A percentile compares a stretch with the other conserved stretches of the same genome.
phyloP scores from a whole-genome alignment of 257 asterid genomes.

The Fraxinus anomala region DNA sequence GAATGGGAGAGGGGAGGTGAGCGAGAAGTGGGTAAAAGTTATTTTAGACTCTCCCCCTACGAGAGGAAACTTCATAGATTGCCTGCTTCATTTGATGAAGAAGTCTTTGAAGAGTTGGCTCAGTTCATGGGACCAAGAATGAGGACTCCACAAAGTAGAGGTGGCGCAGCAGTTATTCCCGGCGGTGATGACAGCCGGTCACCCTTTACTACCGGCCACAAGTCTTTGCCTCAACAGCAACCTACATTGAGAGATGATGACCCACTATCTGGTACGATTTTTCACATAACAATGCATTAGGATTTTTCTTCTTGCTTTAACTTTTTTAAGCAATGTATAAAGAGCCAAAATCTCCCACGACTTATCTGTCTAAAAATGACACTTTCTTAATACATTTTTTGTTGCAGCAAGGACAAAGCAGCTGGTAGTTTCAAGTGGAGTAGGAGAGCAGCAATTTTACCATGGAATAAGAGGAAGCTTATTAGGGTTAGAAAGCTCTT shows the following conservation, averaged over 20 bases:
- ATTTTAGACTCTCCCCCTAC: slow-evolving; percentile 48
- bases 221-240: slow-evolving; percentile 37
- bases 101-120: slow-evolving; percentile 51
- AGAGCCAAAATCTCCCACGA: neutral
- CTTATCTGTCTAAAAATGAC: neutral
- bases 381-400: neutral
- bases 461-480: slow-evolving; percentile 36
- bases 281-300: neutral
- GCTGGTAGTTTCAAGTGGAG: slow-evolving; percentile 28
- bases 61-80: slow-evolving; percentile 50
- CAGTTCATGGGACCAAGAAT: slow-evolving; percentile 52
- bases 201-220: slow-evolving; percentile 5
- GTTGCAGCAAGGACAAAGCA: slow-evolving; percentile 38
- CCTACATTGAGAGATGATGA: slow-evolving; percentile 32
- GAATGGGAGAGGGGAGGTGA: slow-evolving; percentile 59
- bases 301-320: neutral
- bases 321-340: neutral
- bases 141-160: slow-evolving; percentile 35
- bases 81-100: slow-evolving; percentile 60
- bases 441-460: slow-evolving; percentile 23
- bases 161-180: slow-evolving; percentile 1
- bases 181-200: slow-evolving; percentile 32
- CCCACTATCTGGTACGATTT: slow-evolving; percentile 29
- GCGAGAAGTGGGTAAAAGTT: slow-evolving; percentile 47
- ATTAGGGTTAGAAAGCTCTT: slow-evolving; percentile 38